These are phyloP conservation scores for Fraxinus cuspidata DNA, from an alignment of 257 asterid genomes.

Conservation along the genomic window DNA sequence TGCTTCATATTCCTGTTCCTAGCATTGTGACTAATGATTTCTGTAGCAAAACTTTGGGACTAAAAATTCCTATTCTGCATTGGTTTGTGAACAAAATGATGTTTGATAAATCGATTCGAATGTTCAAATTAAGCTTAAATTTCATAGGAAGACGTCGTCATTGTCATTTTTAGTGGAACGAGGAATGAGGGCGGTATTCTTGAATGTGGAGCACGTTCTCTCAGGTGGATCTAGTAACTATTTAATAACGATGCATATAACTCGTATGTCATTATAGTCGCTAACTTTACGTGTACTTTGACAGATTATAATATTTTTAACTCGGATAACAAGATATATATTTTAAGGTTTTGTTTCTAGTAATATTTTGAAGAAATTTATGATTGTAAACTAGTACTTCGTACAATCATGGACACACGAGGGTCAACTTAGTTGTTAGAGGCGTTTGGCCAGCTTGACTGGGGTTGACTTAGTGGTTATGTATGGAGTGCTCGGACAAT, in stretches of 20 bases:
- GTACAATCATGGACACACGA: no score
- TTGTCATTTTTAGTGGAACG: neutral
- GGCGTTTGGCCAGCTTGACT: no score
- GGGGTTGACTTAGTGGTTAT: no score
- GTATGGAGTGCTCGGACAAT: no score
- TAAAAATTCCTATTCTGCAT: neutral
- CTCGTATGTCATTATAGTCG: neutral
- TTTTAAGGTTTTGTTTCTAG: no score
- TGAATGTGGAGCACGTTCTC: neutral
- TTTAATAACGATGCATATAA: neutral
- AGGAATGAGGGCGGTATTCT: neutral
- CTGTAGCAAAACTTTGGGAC: neutral
- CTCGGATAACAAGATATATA: no score
- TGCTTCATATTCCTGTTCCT: neutral
- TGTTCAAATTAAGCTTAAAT: neutral
- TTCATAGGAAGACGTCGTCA: neutral
- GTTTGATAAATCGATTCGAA: neutral
- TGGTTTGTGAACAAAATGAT: neutral
- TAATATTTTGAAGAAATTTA: no score
- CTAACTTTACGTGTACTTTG: no score
- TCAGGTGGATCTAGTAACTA: neutral
- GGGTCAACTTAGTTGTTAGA: no score
- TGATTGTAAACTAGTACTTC: no score
- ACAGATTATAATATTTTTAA: no score
- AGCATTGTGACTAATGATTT: neutral